Evolutionary conservation across 2,329 filamentous ascomycete species (phyloP).

Genomic region (Pleomassaria siparia): DNA sequence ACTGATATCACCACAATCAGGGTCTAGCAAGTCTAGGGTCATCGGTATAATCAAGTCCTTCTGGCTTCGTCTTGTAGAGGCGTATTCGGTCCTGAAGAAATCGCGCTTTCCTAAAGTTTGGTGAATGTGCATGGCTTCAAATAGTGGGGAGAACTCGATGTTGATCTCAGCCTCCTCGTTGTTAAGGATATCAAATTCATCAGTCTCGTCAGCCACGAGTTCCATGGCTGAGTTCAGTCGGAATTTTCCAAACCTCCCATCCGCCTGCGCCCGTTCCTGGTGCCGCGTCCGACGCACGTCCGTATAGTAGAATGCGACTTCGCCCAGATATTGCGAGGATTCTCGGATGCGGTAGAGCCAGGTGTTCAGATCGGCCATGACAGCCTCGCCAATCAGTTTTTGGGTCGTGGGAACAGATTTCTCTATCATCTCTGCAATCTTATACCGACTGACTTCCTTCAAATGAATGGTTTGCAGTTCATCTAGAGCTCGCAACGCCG

Average conservation of each 20-base stretch:
- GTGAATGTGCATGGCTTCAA: slow-evolving; percentile 95
- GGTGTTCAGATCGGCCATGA: slow-evolving; percentile 95
- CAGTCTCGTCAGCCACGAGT: slow-evolving; percentile 88
- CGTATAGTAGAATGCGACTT: slow-evolving; percentile 96
- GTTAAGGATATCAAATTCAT: slow-evolving; percentile 93
- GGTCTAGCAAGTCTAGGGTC: slow-evolving; percentile 73
- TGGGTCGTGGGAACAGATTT: slow-evolving; percentile 92
- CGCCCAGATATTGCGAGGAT: slow-evolving; percentile 91
- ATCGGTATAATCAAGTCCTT: slow-evolving; percentile 85
- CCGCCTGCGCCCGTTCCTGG: slow-evolving; percentile 76
- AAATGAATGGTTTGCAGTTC: slow-evolving; percentile 96
- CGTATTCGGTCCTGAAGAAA: slow-evolving; percentile 87
- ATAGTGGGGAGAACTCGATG: slow-evolving; percentile 91
- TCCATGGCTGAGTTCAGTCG: slow-evolving; percentile 95
- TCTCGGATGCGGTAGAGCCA: slow-evolving; percentile 96
- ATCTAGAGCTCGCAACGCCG: slow-evolving; percentile 87
- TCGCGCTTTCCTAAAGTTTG: slow-evolving; percentile 91
- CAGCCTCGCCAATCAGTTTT: slow-evolving; percentile 89
- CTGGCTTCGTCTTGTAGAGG: slow-evolving; percentile 84
- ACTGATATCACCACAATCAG: slow-evolving; percentile 84
- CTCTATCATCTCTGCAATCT: slow-evolving; percentile 92
- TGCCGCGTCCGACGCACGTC: slow-evolving; percentile 81
- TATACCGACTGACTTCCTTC: slow-evolving; percentile 91
- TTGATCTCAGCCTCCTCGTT: slow-evolving; percentile 81
- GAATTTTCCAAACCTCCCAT: slow-evolving; percentile 76